Evolutionary conservation across 164 flowering plant genomes (phyloP).

Genomic region (Macadamia tetraphylla): DNA sequence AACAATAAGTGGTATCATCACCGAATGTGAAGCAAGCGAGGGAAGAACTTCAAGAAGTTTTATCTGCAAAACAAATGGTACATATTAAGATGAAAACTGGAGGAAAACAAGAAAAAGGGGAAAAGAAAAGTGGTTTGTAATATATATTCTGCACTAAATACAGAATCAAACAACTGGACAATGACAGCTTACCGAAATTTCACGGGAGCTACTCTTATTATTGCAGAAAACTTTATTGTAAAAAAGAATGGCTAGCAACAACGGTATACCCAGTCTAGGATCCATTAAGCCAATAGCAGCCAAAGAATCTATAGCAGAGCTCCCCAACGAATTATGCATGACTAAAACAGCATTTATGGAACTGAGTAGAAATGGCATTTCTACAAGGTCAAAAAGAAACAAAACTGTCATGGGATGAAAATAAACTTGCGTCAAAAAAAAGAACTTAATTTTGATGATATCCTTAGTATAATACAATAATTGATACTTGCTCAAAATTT

Average conservation of each 20-base stretch:
- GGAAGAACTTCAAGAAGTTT: constrained; percentile 77
- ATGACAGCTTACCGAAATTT: constrained; percentile 45
- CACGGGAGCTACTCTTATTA: constrained; percentile 23
- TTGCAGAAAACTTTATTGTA: constrained; percentile 45
- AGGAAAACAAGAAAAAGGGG: neutral
- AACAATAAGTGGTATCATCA: constrained; percentile 70
- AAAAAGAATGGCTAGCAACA: constrained; percentile 59
- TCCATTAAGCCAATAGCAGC: constrained; percentile 52
- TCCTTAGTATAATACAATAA: neutral
- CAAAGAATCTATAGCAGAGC: constrained; percentile 55
- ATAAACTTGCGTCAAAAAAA: neutral
- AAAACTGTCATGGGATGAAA: constrained; percentile 1
- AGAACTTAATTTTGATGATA: neutral
- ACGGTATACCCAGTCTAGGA: constrained; percentile 58
- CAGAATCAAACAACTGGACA: constrained; percentile 4
- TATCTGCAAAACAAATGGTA: constrained; percentile 42
- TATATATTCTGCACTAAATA: neutral
- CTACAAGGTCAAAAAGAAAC: constrained; percentile 36
- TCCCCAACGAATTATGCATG: constrained; percentile 52
- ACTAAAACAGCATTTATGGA: constrained; percentile 50
- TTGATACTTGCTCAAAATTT: neutral
- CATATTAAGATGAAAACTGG: constrained; percentile 5
- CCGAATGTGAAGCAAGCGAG: constrained; percentile 71
- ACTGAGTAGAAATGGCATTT: constrained; percentile 52
- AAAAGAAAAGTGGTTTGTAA: neutral